Evolutionary conservation across 257 asterid genomes (phyloP).

Genomic region (Capsicum pubescens): DNA sequence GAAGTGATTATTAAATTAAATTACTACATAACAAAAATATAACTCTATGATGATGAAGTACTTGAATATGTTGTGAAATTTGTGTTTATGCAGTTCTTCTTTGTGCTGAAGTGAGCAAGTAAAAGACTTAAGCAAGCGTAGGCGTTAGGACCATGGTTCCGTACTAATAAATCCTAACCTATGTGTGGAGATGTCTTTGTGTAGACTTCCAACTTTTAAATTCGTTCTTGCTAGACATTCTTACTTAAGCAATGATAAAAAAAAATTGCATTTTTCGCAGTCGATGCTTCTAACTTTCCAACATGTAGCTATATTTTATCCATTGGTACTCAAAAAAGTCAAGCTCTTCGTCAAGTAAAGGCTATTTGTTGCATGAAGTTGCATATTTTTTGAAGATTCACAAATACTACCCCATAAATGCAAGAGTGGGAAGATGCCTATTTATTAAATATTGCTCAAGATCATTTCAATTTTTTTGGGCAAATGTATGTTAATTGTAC

Average conservation of each 20-base stretch:
- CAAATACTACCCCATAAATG: not conserved
- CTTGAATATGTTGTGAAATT: constrained; percentile 2
- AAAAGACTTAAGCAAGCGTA: not conserved
- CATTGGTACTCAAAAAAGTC: not conserved
- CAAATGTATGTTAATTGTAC: not conserved
- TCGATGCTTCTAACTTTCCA: not conserved
- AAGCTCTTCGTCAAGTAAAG: not conserved
- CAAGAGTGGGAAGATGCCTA: not conserved
- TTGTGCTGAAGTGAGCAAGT: not conserved
- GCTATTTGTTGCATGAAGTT: not conserved
- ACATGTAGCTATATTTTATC: not conserved
- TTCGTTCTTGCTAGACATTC: not conserved
- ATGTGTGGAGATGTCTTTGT: not conserved
- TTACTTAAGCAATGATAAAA: not conserved
- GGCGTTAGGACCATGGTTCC: not conserved
- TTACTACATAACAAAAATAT: not conserved
- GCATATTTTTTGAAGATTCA: constrained; percentile 1
- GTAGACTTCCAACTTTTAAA: not conserved
- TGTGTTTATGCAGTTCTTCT: not conserved
- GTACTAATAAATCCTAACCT: not conserved
- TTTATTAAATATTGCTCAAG: not conserved
- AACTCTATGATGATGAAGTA: constrained; percentile 3
- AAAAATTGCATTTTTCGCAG: not conserved
- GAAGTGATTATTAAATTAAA: not conserved
- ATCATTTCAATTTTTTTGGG: not conserved